phyloP scores from a whole-genome alignment of 2,329 filamentous ascomycete species.

The Purpureocillium takamizusanense region DNA sequence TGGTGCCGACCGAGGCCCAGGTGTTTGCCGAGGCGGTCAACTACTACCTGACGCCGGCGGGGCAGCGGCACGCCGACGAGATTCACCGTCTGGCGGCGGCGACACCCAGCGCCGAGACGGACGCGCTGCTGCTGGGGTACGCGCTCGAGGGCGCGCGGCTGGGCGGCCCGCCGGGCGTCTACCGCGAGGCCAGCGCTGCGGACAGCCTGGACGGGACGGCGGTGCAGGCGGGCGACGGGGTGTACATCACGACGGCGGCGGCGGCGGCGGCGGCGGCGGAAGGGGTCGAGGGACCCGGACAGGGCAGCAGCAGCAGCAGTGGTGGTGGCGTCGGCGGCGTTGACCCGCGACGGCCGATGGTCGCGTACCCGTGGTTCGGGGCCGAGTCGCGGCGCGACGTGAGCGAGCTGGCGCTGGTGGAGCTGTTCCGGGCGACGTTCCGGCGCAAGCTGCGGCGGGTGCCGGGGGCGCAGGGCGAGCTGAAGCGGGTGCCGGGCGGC shows the following conservation, averaged over 20 bases:
- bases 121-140: conserved; percentile 59
- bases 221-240: conserved; percentile 47
- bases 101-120: conserved; percentile 45
- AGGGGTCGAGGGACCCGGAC: too few relatives aligned
- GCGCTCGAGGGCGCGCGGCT: conserved; percentile 64
- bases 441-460: conserved; percentile 49
- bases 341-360: conserved; percentile 52
- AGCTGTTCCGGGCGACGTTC: conserved; percentile 60
- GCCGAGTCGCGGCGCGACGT: conserved; percentile 53
- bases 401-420: conserved; percentile 52
- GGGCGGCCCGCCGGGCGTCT: conserved; percentile 51
- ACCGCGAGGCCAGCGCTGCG: conserved; percentile 41
- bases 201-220: conserved; percentile 26
- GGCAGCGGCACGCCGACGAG: conserved; percentile 46
- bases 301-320: conserved; percentile 53
- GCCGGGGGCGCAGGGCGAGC: conserved; percentile 52
- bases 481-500: conserved; percentile 54
- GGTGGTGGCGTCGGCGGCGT: conserved; percentile 52
- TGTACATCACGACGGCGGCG: conserved; percentile 51
- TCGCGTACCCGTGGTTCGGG: conserved; percentile 56
- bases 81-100: conserved; percentile 51
- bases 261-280: conserved; percentile 47
- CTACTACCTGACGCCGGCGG: conserved; percentile 56
- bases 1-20: conserved; percentile 63
- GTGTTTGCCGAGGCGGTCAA: conserved; percentile 67